Base-by-base conservation (phyloP, 2,329 filamentous ascomycete species). In the Annulohypoxylon truncatum region DNA sequence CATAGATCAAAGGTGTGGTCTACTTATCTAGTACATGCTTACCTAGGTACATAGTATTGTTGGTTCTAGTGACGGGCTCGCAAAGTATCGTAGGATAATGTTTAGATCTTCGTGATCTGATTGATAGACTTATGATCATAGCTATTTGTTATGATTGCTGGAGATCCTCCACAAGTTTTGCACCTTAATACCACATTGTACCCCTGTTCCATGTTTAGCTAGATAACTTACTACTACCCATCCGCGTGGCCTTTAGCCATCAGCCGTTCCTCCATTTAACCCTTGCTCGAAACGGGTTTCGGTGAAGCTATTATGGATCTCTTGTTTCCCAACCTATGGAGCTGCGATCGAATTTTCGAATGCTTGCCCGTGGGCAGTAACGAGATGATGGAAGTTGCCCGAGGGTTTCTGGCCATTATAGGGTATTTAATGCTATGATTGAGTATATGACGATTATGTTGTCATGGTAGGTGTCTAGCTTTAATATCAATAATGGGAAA, bases 201-300 rank as follows among this genome's bases (percentile, higher is more conserved):
- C 44, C 68, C 70, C 62, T 72, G 66, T 26, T 51, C 54, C 55
- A 35, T 66, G 58, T 53, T 66, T 52, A 65, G 54, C 50, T 67
- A 53, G 50, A 62, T 53, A 51, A 48, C 48, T 66, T 58, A 29
- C 68, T 68, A 68, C 70, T 68, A 71, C 70, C 58, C 46, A 66
- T 68, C 54, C 70, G 70, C 70, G 68, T 72, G 70, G 70, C 64
- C 47, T 66, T 50, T 29, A 51, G 57, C 63, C 59, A 61, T 62
- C 54, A 31, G 22, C 8, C 29, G 42, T 46, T 55, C n/a, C 18
- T 42, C 38, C 38, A 42, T 42, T 24, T 58, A 18, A 42, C 63
- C 63, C 46, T 52, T 67, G 60, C 50, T 66, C 22, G 35, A 66
- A 68, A 65, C 38, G 44, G 61, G 31, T 54, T 59, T 70, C 61